phyloP scores from a whole-genome alignment of 352 stramenopile species.

The Phytophthora sp. region DNA sequence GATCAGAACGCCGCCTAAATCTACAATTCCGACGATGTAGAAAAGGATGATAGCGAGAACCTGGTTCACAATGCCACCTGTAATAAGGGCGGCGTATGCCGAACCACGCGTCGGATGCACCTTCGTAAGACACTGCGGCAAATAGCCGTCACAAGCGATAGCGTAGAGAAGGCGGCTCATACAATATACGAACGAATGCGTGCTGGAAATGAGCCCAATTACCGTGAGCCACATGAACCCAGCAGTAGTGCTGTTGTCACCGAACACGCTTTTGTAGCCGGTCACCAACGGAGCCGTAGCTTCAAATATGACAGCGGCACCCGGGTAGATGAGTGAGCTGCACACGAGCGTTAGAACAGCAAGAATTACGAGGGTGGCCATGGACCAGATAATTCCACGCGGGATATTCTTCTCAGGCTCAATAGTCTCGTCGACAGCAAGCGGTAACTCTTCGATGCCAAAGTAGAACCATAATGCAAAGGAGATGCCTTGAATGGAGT shows the following conservation, averaged over 20 bases:
- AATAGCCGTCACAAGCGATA: conserved; percentile 67
- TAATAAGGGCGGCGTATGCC: conserved; percentile 53
- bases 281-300: conserved; percentile 53
- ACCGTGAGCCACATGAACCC: conserved; percentile 73
- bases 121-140: conserved; percentile 60
- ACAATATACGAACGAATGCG: conserved; percentile 78
- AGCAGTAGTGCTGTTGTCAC: conserved; percentile 61
- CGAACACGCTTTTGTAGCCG: conserved; percentile 78
- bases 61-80: conserved; percentile 44
- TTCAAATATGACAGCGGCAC: conserved; percentile 40
- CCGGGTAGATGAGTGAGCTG: conserved; percentile 61
- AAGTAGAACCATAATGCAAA: conserved; percentile 81
- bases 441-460: conserved; percentile 75
- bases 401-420: conserved; percentile 76
- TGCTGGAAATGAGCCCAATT: conserved; percentile 62
- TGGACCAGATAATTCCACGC: conserved; percentile 58
- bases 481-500: conserved; percentile 59
- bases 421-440: conserved; percentile 77
- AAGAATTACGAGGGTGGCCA: conserved; percentile 53
- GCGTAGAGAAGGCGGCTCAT: conserved; percentile 68
- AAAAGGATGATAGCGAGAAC: conserved; percentile 56
- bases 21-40: conserved; percentile 62
- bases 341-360: conserved; percentile 64
- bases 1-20: conserved; percentile 68
- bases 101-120: conserved; percentile 50